phyloP scores from a whole-genome alignment of 1,284 basidiomycete genomes.

The Athelia psychrophila region DNA sequence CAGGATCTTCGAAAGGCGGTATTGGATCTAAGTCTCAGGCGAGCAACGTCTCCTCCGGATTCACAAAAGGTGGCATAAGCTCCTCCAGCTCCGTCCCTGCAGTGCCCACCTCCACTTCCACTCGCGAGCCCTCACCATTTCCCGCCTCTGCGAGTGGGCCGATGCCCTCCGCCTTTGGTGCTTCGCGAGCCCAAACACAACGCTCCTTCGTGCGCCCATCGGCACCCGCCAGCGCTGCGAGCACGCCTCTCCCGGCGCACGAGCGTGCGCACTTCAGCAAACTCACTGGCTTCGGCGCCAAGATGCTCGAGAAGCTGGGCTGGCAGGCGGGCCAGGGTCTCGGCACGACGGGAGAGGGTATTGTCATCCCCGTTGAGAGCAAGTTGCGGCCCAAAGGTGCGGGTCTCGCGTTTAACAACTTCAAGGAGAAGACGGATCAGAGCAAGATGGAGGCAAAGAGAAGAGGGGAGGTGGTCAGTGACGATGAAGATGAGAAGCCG shows the following conservation, averaged over 20 bases:
- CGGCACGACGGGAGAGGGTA: conserved; percentile 78
- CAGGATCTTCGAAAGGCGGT: conserved; percentile 17
- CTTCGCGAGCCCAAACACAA: conserved; percentile 34
- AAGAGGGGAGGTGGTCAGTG: conserved; percentile 71
- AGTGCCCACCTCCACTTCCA: conserved; percentile 16
- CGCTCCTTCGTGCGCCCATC: conserved; percentile 58
- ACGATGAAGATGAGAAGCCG: conserved; percentile 64
- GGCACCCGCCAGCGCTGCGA: conserved; percentile 40
- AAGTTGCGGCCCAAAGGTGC: conserved; percentile 80
- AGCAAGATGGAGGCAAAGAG: conserved; percentile 80
- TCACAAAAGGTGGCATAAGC: conserved; percentile 46
- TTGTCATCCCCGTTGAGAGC: conserved; percentile 84
- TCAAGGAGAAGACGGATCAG: conserved; percentile 86
- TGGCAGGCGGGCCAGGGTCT: conserved; percentile 88
- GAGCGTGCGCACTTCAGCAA: conserved; percentile 82
- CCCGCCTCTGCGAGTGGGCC: conserved; percentile 13
- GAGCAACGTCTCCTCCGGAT: conserved; percentile 25
- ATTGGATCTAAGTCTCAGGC: conserved; percentile 35
- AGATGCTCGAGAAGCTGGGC: conserved; percentile 92
- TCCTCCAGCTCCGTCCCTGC: conserved; percentile 20
- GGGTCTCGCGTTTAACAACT: conserved; percentile 87
- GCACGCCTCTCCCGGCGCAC: conserved; percentile 52
- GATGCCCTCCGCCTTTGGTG: conserved; percentile 45
- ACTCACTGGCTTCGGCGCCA: conserved; percentile 77
- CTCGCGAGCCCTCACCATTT: conserved; percentile 7